Evolutionary conservation across 768 basidiomycete genomes (phyloP).

Genomic region (Termitomyces bulborhizus): DNA sequence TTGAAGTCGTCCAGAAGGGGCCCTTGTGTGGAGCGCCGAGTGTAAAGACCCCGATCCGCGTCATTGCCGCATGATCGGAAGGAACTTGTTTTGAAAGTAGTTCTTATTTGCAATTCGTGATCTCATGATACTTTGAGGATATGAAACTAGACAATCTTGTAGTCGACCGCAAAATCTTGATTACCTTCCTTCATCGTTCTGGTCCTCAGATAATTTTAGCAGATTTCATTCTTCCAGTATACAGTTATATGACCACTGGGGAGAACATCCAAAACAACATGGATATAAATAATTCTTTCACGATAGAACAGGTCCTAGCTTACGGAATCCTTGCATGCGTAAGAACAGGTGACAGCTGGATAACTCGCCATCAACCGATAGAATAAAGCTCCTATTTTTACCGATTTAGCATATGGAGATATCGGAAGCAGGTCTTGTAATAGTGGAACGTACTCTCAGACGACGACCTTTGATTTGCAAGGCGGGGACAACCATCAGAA

Average conservation of each 20-base stretch:
- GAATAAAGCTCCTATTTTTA: slow-evolving; percentile 17
- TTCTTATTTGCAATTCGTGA: no score
- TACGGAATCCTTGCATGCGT: background rate
- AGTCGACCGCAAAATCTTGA: background rate
- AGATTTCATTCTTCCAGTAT: no score
- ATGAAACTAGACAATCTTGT: background rate
- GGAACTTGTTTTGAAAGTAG: no score
- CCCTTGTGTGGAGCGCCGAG: no score
- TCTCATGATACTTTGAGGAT: background rate
- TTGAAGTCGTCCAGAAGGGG: no score
- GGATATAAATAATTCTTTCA: background rate
- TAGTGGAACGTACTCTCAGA: slow-evolving; percentile 31
- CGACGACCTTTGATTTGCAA: slow-evolving; percentile 39
- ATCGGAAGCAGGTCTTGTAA: background rate
- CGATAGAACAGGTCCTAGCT: background rate
- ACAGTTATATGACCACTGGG: background rate
- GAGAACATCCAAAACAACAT: background rate
- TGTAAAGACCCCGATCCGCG: no score
- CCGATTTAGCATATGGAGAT: background rate
- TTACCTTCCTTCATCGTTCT: background rate
- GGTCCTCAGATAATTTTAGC: no score
- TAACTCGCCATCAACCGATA: background rate
- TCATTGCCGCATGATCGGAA: no score
- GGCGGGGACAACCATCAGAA: slow-evolving; percentile 41
- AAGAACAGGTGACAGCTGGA: background rate